A percentile compares a stretch with the other conserved stretches of the same genome.
phyloP scores from a whole-genome alignment of 2,329 filamentous ascomycete genomes.

The Alternaria triticina region DNA sequence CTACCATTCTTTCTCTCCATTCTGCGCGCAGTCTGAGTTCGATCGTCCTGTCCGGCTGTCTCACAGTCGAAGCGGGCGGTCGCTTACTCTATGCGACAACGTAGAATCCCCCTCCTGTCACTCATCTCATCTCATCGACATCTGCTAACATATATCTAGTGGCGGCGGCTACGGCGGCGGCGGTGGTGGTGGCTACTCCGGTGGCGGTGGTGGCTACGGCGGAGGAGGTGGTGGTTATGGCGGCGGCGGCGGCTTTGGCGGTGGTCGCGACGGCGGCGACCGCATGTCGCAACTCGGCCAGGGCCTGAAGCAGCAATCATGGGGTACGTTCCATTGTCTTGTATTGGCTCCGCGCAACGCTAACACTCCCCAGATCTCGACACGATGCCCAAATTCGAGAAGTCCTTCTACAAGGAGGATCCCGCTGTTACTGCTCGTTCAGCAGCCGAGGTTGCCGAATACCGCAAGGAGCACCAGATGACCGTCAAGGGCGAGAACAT shows the following conservation, averaged over 20 bases:
- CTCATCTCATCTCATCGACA: conserved; percentile 1
- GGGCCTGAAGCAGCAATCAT: conserved; percentile 84
- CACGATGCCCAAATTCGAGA: conserved; percentile 93
- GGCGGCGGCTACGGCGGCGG: conserved; percentile 47
- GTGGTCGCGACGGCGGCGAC: conserved; percentile 74
- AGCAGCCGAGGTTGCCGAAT: conserved; percentile 80
- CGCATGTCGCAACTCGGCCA: conserved; percentile 92
- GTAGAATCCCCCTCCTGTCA: conserved; percentile 37
- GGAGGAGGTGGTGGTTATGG: conserved; percentile 35
- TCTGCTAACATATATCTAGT: conserved; percentile 39
- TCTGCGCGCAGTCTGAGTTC: conserved; percentile 41
- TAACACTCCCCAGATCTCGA: conserved; percentile 67
- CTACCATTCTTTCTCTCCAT: conserved; percentile 33
- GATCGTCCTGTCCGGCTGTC: conserved; percentile 30
- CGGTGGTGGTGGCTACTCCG: conserved; percentile 62
- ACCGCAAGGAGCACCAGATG: conserved; percentile 86
- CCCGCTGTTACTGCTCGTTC: conserved; percentile 77
- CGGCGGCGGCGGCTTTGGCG: conserved; percentile 52
- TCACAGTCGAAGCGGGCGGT: conserved; percentile 27
- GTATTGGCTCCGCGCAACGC: conserved; percentile 7
- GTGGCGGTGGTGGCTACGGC: conserved; percentile 64
- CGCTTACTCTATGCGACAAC: conserved; percentile 37
- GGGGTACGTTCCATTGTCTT: conserved; percentile 69
- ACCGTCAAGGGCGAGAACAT: conserved; percentile 79
- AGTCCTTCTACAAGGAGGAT: conserved; percentile 98